Conservation (phyloP, 2,329 filamentous ascomycete genomes). For the Nothophoma quercina region DNA sequence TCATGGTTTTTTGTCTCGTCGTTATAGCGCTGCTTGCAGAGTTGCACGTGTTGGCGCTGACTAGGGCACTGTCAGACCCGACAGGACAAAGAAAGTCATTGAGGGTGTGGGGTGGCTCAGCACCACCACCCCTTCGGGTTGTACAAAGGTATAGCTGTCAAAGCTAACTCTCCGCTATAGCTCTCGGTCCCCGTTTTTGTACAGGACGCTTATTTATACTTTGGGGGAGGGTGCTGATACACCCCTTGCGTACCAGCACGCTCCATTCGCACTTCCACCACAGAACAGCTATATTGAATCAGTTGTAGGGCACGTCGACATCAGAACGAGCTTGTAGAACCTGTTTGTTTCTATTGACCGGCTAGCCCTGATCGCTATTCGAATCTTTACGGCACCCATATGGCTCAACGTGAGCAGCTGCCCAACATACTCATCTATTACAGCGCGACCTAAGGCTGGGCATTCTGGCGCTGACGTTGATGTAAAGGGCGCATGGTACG, state of each 20-base stretch:
- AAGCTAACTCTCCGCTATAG: not conserved
- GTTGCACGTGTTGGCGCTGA: conserved; percentile 2
- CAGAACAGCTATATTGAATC: no score
- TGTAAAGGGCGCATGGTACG: conserved; percentile 34
- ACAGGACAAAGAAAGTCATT: conserved; percentile 14
- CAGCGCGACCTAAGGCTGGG: conserved; percentile 23
- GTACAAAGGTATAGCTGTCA: conserved; percentile 2
- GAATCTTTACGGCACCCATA: no score
- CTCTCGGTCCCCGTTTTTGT: not conserved
- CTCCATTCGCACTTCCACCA: not conserved
- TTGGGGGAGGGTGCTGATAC: not conserved
- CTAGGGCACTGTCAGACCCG: conserved; percentile 12
- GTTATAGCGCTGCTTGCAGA: conserved; percentile 9
- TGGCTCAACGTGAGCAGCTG: conserved; percentile 30
- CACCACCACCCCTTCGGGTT: conserved; percentile 4
- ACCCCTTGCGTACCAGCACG: not conserved
- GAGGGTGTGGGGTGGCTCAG: conserved; percentile 8
- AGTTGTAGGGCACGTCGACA: no score
- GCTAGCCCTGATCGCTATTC: no score
- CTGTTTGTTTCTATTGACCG: no score
- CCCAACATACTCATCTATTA: conserved; percentile 26
- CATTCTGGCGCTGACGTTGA: conserved; percentile 12
- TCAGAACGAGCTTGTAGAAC: no score
- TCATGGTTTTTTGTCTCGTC: conserved; percentile 14
- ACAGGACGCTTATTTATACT: not conserved